Evolutionary conservation across 2,329 filamentous ascomycete species (phyloP).

Genomic region (Macrophomina tecta): DNA sequence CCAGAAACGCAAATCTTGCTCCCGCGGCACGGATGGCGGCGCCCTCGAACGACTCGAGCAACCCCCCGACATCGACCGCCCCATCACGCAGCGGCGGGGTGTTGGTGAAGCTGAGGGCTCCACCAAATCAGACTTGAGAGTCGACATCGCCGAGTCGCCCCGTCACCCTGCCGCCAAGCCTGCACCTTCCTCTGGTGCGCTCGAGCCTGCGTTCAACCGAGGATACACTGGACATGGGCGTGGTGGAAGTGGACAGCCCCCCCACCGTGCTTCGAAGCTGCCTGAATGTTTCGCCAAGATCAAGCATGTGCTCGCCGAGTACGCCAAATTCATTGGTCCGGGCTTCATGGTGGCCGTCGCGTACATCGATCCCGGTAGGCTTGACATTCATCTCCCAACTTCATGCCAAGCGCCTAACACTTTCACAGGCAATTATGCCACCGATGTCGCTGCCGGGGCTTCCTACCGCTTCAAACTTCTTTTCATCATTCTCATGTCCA

Average conservation of each 20-base stretch:
- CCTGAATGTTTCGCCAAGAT: background rate
- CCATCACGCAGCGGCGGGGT: constrained; percentile 13
- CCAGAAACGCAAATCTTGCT: constrained; percentile 52
- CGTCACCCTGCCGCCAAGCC: background rate
- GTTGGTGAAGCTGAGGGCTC: background rate
- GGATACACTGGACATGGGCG: background rate
- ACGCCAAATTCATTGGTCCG: constrained; percentile 67
- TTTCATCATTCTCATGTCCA: constrained; percentile 72
- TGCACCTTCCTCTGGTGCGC: background rate
- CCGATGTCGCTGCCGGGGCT: constrained; percentile 71
- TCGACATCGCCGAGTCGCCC: background rate
- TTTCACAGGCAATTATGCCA: constrained; percentile 68
- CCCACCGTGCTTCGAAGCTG: background rate
- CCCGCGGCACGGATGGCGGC: constrained; percentile 37
- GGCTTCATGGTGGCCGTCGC: constrained; percentile 66
- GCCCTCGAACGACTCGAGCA: constrained; percentile 29
- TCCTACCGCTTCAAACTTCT: constrained; percentile 69
- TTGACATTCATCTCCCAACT: background rate
- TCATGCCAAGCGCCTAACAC: background rate
- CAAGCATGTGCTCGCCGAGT: constrained; percentile 50
- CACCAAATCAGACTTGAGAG: constrained; percentile 17
- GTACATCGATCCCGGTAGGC: constrained; percentile 55
- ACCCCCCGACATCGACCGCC: constrained; percentile 5
- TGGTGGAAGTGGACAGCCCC: background rate
- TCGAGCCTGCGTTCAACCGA: background rate